Conservation (phyloP, 2,329 filamentous ascomycete species). For the Fonsecaea multimorphosa region DNA sequence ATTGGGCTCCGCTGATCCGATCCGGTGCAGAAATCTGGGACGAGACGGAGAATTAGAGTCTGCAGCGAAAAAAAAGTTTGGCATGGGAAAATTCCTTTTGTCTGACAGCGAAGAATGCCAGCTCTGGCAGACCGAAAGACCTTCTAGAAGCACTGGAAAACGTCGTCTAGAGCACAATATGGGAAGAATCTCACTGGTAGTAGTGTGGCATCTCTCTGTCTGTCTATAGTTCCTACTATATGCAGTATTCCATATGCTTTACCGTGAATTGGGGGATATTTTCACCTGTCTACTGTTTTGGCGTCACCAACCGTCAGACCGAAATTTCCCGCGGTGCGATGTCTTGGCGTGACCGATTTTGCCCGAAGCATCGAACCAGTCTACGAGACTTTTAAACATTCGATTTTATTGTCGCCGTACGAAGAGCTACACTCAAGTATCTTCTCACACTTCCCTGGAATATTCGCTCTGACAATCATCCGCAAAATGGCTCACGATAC, state of each 20-base stretch:
- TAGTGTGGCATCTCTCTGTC: too few species aligned
- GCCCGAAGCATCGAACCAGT: conserved; percentile 1
- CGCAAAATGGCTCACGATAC: conserved; percentile 53
- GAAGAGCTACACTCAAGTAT: neutral
- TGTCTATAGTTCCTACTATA: too few species aligned
- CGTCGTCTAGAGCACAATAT: too few species aligned
- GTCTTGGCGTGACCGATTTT: conserved; percentile 16
- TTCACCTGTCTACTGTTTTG: too few species aligned
- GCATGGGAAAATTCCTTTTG: neutral
- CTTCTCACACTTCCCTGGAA: neutral
- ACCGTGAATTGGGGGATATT: too few species aligned
- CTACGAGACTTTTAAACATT: neutral
- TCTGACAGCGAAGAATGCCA: neutral
- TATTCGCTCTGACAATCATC: neutral
- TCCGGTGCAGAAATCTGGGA: neutral
- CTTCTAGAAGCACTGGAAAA: too few species aligned
- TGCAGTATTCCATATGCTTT: too few species aligned
- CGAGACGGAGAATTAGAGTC: neutral
- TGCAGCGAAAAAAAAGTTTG: conserved; percentile 5
- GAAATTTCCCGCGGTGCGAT: neutral
- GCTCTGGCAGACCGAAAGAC: neutral
- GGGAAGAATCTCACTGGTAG: too few species aligned
- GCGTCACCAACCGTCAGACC: too few species aligned
- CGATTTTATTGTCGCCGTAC: neutral
- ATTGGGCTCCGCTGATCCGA: conserved; percentile 16